Conservation (phyloP, 2,329 filamentous ascomycete species). For the Botrytis deweyae region DNA sequence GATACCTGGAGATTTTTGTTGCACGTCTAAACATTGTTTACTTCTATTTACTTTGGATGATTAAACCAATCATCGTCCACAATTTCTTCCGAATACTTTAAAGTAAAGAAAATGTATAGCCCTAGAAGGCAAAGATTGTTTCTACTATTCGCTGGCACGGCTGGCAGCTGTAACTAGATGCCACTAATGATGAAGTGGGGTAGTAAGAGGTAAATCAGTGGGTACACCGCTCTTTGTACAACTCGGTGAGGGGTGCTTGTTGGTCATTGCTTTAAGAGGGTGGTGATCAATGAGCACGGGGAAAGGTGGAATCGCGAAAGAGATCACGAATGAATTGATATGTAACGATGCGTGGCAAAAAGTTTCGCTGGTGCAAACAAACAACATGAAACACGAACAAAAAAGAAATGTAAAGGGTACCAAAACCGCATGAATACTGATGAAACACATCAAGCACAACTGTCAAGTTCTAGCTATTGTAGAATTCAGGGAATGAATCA, state of each 20-base stretch:
- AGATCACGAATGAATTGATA: neutral
- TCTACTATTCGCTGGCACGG: neutral
- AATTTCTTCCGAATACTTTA: neutral
- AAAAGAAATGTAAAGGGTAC: neutral
- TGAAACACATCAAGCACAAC: neutral
- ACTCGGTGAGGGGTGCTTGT: neutral
- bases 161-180: neutral
- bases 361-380: neutral
- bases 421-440: neutral
- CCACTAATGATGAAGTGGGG: neutral
- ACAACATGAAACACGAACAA: neutral
- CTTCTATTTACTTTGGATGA: neutral
- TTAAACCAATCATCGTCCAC: neutral
- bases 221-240: neutral
- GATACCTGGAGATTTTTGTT: neutral
- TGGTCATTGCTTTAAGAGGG: neutral
- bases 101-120: neutral
- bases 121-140: neutral
- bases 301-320: neutral
- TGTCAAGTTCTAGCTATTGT: neutral
- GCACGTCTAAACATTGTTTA: conserved; percentile 9
- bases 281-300: neutral
- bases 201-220: neutral
- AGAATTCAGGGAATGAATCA: neutral
- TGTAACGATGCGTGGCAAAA: neutral